phyloP scores from a whole-genome alignment of 257 asterid species.

The Plantago elongata region DNA sequence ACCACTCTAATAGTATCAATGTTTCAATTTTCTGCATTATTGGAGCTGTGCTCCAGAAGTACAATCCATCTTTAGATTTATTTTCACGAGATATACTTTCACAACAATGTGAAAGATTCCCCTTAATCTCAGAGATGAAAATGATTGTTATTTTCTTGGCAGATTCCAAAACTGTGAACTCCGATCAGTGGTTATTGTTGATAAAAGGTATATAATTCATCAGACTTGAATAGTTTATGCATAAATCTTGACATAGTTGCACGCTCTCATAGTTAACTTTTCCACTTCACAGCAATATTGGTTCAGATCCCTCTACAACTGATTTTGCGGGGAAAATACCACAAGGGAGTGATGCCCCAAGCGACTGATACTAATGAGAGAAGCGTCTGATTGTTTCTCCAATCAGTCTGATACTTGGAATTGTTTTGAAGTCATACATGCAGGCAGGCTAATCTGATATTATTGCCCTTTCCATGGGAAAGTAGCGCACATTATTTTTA shows the following conservation, averaged over 20 bases:
- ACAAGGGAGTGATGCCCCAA: conserved; percentile 55
- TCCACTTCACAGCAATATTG: conserved; percentile 45
- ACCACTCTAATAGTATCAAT: neutral
- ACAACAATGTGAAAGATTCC: conserved; percentile 2
- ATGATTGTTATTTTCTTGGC: conserved; percentile 25
- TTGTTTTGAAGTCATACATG: neutral
- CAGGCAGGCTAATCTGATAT: neutral
- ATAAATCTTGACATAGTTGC: neutral
- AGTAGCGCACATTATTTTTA: neutral
- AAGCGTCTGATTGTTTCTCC: conserved; percentile 17
- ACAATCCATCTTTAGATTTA: neutral
- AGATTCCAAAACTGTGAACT: conserved; percentile 87
- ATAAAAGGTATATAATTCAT: conserved; percentile 49
- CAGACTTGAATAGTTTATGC: neutral
- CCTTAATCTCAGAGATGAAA: neutral
- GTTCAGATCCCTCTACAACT: conserved; percentile 47
- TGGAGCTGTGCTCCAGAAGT: neutral
- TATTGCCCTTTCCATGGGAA: neutral
- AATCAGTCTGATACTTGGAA: conserved; percentile 2
- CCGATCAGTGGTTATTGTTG: conserved; percentile 73
- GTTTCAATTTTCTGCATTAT: neutral
- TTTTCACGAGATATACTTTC: neutral
- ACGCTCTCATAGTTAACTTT: neutral
- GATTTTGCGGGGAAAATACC: conserved; percentile 73
- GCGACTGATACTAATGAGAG: conserved; percentile 31